phyloP scores from a whole-genome alignment of 805 yeast genomes.

The Maudiozyma barnettii region DNA sequence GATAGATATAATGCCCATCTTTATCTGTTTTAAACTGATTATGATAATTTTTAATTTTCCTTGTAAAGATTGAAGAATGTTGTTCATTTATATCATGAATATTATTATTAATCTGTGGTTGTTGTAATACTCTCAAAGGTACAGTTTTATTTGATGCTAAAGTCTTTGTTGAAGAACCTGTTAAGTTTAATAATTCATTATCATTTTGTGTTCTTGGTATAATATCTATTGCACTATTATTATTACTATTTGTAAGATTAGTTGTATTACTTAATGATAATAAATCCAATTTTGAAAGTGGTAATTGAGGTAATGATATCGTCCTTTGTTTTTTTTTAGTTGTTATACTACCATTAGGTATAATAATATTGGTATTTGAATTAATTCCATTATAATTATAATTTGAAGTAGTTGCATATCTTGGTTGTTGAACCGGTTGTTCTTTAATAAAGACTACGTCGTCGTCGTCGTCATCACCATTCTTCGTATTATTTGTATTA shows the following conservation, averaged over 20 bases:
- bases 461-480: slow-evolving; percentile 16
- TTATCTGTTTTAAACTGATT: slow-evolving; percentile 36
- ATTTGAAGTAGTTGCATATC: background rate
- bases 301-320: slow-evolving; percentile 45
- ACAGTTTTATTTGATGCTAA: slow-evolving; percentile 24
- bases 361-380: background rate
- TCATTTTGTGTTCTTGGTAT: slow-evolving; percentile 19
- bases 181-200: slow-evolving; percentile 24
- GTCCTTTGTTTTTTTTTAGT: slow-evolving; percentile 34
- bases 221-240: background rate
- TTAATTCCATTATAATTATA: background rate
- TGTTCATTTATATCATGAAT: background rate
- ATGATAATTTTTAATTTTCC: background rate
- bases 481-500: slow-evolving; percentile 1
- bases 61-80: background rate
- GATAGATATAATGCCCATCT: slow-evolving; percentile 66
- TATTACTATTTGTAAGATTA: background rate
- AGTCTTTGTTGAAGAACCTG: slow-evolving; percentile 27
- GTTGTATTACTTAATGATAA: no score
- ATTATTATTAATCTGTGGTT: background rate
- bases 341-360: background rate
- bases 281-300: slow-evolving; percentile 34
- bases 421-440: slow-evolving; percentile 14
- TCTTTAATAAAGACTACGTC: slow-evolving; percentile 25
- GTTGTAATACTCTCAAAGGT: slow-evolving; percentile 12